These are phyloP conservation scores for Cystobasidiopsis lactophilus DNA, from an alignment of 768 basidiomycete genomes.

Conservation along the genomic window DNA sequence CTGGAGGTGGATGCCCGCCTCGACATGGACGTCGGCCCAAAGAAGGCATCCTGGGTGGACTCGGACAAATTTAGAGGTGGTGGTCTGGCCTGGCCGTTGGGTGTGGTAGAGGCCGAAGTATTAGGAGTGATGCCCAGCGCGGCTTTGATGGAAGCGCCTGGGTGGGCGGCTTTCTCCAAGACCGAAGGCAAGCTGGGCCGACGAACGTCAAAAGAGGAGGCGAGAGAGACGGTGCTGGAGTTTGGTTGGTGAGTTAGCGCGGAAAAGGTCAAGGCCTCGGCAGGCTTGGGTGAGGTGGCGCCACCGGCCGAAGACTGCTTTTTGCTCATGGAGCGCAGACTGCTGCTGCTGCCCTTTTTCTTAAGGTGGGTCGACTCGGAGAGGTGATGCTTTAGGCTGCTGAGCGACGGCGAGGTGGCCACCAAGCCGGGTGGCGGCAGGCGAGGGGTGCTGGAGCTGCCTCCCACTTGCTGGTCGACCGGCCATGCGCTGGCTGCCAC, in stretches of 20 bases:
- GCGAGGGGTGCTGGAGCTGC: background rate
- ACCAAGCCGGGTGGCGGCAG: too few species aligned
- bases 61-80: background rate
- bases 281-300: background rate
- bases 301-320: background rate
- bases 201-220: constrained; percentile 16
- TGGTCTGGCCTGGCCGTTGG: too few species aligned
- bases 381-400: background rate
- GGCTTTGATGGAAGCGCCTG: constrained; percentile 20
- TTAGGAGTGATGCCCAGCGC: constrained; percentile 18
- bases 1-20: too few species aligned
- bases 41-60: background rate
- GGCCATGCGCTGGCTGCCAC: background rate
- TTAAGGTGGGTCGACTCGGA: background rate
- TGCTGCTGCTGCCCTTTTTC: background rate
- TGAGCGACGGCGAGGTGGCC: background rate
- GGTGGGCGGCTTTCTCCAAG: constrained; percentile 28
- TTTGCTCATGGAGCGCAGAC: background rate
- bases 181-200: constrained; percentile 28
- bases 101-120: background rate
- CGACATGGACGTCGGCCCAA: too few species aligned
- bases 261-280: constrained; percentile 7
- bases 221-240: constrained; percentile 4
- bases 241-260: constrained; percentile 10
- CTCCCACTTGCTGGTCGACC: too few species aligned